phyloP scores from a whole-genome alignment of 1,139 yeast genomes.

The Scheffersomyces lignicola region DNA sequence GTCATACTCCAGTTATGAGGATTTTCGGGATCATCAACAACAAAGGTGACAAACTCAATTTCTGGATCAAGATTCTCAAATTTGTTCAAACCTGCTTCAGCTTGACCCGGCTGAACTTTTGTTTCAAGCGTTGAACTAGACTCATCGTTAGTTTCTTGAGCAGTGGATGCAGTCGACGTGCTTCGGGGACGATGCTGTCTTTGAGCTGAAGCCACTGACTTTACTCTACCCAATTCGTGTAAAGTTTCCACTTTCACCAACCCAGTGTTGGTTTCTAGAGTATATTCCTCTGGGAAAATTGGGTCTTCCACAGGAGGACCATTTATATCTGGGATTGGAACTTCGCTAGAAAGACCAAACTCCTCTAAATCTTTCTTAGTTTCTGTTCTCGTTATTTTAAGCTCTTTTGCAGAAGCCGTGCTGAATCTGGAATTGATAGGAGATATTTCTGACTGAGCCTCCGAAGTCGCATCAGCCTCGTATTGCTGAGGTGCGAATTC shows the following conservation, averaged over 20 bases:
- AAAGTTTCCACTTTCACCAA: slow-evolving; percentile 77
- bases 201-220: slow-evolving; percentile 27
- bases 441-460: slow-evolving; percentile 3
- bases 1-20: slow-evolving; percentile 77
- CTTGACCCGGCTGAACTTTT: slow-evolving; percentile 2
- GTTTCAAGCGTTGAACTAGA: slow-evolving; percentile 9
- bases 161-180: slow-evolving; percentile 8
- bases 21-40: slow-evolving; percentile 75
- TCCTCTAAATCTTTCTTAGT: slow-evolving; percentile 67
- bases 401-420: not conserved
- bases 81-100: slow-evolving; percentile 6
- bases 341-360: slow-evolving; percentile 54
- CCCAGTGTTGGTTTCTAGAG: slow-evolving; percentile 83
- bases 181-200: slow-evolving; percentile 4
- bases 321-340: slow-evolving; percentile 58
- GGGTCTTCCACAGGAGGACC: slow-evolving; percentile 64
- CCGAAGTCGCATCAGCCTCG: slow-evolving; percentile 1
- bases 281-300: slow-evolving; percentile 89
- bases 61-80: slow-evolving; percentile 52
- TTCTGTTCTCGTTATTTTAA: slow-evolving; percentile 49
- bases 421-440: slow-evolving; percentile 3
- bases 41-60: slow-evolving; percentile 79
- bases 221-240: slow-evolving; percentile 62
- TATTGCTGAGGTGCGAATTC: slow-evolving; percentile 1
- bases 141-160: slow-evolving; percentile 16